Evolutionary conservation across 768 basidiomycete species (phyloP).

Genomic region (Megacollybia marginata): DNA sequence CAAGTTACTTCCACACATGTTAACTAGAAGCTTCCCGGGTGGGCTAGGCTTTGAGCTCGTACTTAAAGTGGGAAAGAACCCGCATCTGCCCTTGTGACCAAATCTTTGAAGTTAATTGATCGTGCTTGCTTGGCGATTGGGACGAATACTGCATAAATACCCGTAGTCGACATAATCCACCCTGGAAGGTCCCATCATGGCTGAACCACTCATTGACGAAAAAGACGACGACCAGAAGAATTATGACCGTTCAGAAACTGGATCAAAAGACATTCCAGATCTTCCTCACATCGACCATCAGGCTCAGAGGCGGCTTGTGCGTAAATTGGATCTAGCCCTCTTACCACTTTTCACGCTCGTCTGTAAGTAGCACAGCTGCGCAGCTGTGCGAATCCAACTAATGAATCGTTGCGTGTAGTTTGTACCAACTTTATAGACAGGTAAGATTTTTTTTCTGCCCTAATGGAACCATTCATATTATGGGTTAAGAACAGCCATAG

Average conservation of each 20-base stretch:
- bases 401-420: slow-evolving; percentile 13
- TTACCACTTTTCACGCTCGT: slow-evolving; percentile 32
- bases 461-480: background rate
- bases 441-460: slow-evolving; percentile 14
- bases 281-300: slow-evolving; percentile 19
- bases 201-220: background rate
- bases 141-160: too few relatives aligned
- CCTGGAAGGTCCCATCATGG: background rate
- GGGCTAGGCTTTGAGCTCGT: too few relatives aligned
- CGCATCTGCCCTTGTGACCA: too few relatives aligned
- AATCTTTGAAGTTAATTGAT: too few relatives aligned
- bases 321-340: slow-evolving; percentile 27
- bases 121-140: too few relatives aligned
- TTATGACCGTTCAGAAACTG: background rate
- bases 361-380: slow-evolving; percentile 19
- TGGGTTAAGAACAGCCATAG: slow-evolving; percentile 13
- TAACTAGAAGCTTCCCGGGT: too few relatives aligned
- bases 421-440: slow-evolving; percentile 32
- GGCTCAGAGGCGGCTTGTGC: slow-evolving; percentile 25
- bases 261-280: background rate
- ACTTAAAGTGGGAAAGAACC: too few relatives aligned
- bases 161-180: too few relatives aligned
- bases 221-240: background rate
- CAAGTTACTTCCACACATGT: too few relatives aligned
- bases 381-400: background rate